Evolutionary conservation across 208 protist species (phyloP), one percentile per base, ranked within the genome.

Genomic region (Acanthamoeba lugdunensis): DNA sequence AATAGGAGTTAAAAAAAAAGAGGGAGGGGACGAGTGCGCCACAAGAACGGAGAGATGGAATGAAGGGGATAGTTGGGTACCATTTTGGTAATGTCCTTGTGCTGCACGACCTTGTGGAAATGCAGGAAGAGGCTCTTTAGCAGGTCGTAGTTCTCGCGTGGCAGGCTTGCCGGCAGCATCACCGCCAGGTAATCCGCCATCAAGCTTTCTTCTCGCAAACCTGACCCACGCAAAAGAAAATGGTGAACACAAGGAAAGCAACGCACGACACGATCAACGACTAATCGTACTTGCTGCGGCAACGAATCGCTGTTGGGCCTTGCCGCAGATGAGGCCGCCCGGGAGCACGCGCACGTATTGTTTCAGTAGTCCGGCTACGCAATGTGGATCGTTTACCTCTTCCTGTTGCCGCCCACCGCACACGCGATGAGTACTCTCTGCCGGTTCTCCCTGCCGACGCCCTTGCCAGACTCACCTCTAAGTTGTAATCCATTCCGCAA

Each of bases 331-430:
- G 45, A 93, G 30, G 13, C 69, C 25, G 23, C 41, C 52, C 30
- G 63, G 69, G 3, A 93, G 90, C 45, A 30, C 50, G 25, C 90
- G 90, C 37, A 93, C 45, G 52, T 93, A 93, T 21, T 73, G 71
- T 45, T 93, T 93, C 16, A 93, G 90, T 8, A 93, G 63, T 16
- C 90, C 90, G 16, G 90, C 90, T n/a, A 93, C 90, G 37, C 90
- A 93, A 45, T 93, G 67, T 9, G 90, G 90, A 28, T 93, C 90
- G 23, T 92, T 71, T 9, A 92, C 41, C 14, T 92, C 87, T 75
- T 92, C 41, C 45, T 87, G 21, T 45, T 56, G 18, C 21, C 25
- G 18, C 33, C 11, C 73, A 14, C 45, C 9, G 9, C 45, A 13
- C 18, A 30, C 65, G 65, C 28, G 37, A 41, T 23, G 21, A 69